Base-by-base conservation (phyloP, 164 flowering plant species). In the Umbilicus rupestris region DNA sequence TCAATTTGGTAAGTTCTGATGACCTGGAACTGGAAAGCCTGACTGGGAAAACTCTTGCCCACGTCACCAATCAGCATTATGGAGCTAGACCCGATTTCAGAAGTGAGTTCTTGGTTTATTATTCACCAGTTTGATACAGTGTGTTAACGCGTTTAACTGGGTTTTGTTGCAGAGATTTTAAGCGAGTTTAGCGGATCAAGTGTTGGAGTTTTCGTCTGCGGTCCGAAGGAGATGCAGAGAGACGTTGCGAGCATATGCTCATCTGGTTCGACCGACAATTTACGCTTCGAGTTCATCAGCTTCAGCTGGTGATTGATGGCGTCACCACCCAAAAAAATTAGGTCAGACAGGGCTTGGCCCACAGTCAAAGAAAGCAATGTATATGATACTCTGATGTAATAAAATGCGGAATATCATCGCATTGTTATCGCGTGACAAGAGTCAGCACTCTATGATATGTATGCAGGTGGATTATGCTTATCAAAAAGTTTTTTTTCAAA, bases 81-180 rank as follows among this genome's bases (percentile, higher is more conserved):
- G 95, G 91, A 12, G 63, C 63, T 69, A 82, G 92, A 69, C 96
- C 98, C 44, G 78, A 88, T 66, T 79, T 92, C 0, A 85, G 75
- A 70, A 84, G 90, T 85, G 66, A 80, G 83, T 74, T 35, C 3
- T 14, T n/a, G n/a, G n/a, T n/a, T n/a, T n/a, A n/a, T 28, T 37
- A 5, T 57, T 7, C 29, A 9, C 26, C 11, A 19, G 57, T 29
- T 16, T 35, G 35, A 15, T 30, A 35, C 17, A 62, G 20, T 31
- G n/a, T n/a, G 44, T 37, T 35, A 7, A 62, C 12, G 0, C 1
- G 2, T 17, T 9, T 17, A 35, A 62, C 19, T 62, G 16, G 59
- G 41, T 35, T 33, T 62, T 62, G 2, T 41, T 63, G 37, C 78
- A 86, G 90, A 63, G 49, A 50, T 79, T 3, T 30, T 81, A 12